phyloP scores from a whole-genome alignment of 768 basidiomycete genomes.

The Lentinula lateritia region DNA sequence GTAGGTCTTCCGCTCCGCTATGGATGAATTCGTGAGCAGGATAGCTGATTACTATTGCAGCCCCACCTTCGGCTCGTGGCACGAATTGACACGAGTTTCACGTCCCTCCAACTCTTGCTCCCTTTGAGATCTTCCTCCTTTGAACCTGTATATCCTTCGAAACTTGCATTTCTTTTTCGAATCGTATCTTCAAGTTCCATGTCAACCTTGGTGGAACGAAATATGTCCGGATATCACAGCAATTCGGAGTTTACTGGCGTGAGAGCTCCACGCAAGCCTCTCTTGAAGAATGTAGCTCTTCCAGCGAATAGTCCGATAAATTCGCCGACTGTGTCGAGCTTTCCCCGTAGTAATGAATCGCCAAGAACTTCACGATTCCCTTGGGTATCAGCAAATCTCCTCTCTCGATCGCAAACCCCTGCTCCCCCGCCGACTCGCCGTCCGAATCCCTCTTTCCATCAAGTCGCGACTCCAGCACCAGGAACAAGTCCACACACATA shows the following conservation, averaged over 20 bases:
- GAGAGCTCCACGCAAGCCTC: conserved; percentile 1
- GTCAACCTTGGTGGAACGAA: neutral
- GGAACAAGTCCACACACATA: neutral
- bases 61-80: conserved; percentile 3
- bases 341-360: neutral
- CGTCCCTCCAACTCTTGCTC: neutral
- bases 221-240: conserved; percentile 2
- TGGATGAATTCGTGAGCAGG: too few relatives aligned
- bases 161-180: neutral
- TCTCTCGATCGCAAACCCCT: neutral
- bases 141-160: neutral
- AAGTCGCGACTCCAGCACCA: neutral
- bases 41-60: neutral
- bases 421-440: neutral
- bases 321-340: neutral
- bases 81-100: conserved; percentile 5
- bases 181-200: neutral
- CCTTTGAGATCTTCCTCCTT: neutral
- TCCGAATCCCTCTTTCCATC: neutral
- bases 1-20: neutral
- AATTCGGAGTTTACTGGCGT: neutral
- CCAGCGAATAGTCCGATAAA: neutral
- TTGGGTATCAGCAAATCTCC: neutral
- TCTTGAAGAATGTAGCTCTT: neutral
- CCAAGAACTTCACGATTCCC: neutral